Conservation (phyloP, 176 grass and related monocot genomes). For the Rhipidocladum racemiflorum region DNA sequence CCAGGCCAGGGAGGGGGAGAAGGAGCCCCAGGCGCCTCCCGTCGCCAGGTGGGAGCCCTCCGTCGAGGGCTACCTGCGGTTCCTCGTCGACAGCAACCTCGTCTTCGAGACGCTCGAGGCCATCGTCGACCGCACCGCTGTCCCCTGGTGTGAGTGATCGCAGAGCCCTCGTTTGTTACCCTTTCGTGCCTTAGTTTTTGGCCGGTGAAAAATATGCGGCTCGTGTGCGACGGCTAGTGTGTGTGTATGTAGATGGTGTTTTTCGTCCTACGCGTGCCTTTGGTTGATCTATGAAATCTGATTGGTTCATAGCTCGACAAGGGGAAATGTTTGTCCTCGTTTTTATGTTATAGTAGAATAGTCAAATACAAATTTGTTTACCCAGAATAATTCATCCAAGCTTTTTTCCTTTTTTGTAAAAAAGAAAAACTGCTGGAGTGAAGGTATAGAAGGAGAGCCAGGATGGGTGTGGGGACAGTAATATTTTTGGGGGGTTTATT, state of each 20-base stretch:
- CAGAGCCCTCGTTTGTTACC: background rate
- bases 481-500: background rate
- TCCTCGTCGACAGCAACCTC: slow-evolving; percentile 92
- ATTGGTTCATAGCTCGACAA: background rate
- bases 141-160: slow-evolving; percentile 67
- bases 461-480: background rate
- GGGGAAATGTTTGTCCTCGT: background rate
- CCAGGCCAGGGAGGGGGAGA: slow-evolving; percentile 80
- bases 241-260: background rate
- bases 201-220: background rate
- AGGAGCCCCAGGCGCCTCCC: slow-evolving; percentile 68
- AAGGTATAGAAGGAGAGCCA: background rate
- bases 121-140: slow-evolving; percentile 65
- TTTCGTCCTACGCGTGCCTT: background rate
- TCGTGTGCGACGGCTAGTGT: background rate
- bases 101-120: slow-evolving; percentile 78
- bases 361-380: background rate
- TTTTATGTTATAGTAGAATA: background rate
- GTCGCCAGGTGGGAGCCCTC: slow-evolving; percentile 75
- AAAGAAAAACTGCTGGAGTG: background rate
- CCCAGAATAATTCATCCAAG: background rate
- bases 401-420: background rate
- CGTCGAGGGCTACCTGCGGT: slow-evolving; percentile 66
- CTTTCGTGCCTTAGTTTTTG: background rate
- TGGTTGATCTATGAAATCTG: background rate